These are phyloP conservation scores for Pleurotus tuber-regium DNA, from an alignment of 768 basidiomycete species.

Conservation along the genomic window DNA sequence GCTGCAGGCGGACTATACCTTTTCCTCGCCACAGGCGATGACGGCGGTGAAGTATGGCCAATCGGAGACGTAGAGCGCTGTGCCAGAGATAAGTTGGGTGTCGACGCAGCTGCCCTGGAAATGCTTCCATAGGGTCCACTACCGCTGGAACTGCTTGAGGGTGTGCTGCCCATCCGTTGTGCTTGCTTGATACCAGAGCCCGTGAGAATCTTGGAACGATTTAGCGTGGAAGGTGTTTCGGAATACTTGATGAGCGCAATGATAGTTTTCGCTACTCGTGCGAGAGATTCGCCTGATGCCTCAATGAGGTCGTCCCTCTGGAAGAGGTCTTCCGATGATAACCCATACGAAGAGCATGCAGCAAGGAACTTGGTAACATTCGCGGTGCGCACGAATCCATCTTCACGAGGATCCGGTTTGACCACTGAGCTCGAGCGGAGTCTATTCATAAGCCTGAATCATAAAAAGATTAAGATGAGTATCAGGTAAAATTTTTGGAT, in stretches of 20 bases:
- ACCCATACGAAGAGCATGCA: constrained; percentile 65
- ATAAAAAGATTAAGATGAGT: too few relatives aligned
- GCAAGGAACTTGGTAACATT: constrained; percentile 81
- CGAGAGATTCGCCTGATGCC: constrained; percentile 55
- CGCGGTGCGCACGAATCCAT: constrained; percentile 60
- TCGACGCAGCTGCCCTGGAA: constrained; percentile 54
- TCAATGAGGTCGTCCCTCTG: constrained; percentile 66
- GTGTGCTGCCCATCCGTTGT: constrained; percentile 12
- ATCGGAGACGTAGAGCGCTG: constrained; percentile 36
- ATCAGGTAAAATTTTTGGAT: constrained; percentile 11
- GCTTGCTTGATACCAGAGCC: constrained; percentile 37
- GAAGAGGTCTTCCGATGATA: constrained; percentile 64
- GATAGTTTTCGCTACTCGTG: constrained; percentile 74
- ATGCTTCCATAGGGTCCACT: constrained; percentile 33
- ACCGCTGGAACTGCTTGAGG: constrained; percentile 22
- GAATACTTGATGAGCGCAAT: constrained; percentile 62
- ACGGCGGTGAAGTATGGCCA: constrained; percentile 17
- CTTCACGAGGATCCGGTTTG: constrained; percentile 64
- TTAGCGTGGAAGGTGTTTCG: constrained; percentile 46
- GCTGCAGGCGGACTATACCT: constrained; percentile 50
- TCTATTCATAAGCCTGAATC: constrained; percentile 72
- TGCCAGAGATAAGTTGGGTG: constrained; percentile 48
- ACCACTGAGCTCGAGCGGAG: constrained; percentile 59
- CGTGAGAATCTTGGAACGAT: constrained; percentile 43
- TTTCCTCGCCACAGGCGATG: constrained; percentile 37